Evolutionary conservation across 257 asterid genomes (phyloP), one percentile per base, ranked within the genome.

Genomic region (Schizonepeta tenuifolia): DNA sequence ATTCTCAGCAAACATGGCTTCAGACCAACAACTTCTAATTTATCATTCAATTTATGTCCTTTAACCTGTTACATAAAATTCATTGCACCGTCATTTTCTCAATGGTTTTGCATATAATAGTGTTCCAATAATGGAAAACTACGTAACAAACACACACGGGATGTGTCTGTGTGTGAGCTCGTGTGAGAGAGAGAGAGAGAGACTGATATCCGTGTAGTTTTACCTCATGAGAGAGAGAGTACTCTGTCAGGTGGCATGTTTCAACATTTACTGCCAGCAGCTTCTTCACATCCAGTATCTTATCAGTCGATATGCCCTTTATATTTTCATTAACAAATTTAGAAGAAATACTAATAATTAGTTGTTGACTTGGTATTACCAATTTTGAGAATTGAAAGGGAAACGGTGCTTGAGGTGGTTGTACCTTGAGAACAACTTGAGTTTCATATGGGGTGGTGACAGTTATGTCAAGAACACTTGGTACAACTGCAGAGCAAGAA

Each of bases 291-390:
- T 95, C 99, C 31, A 92, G 88, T 66, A 95, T 92, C 81, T 87
- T 95, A 81, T 95, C 99, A 64, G 99, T 95, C 0, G 99, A 95
- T 77, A 95, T 92, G 8, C 99, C 96, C 99, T 95, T 51, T 77
- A 24, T 76, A 77, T 41, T 33, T 65, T 62, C 50, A 7, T 31
- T 31, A 0, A 53, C 40, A 69, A 14, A 51, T 4, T 43, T 14
- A 4, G 7, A 20, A 14, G 22, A 9, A 14, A 2, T 9, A 64
- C 33, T 10, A n/a, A 13, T 2, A 57, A 73, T 49, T 17, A 20
- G 38, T 69, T 69, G 0, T 50, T 28, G 67, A 57, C 3, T 17
- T 56, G 26, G 7, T 40, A 41, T 41, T 6, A 20, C 6, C 8
- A 61, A 44, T 43, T 47, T 26, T 3, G 55, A 12, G 21, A 9